These are phyloP conservation scores for Neurospora sp. DNA, from an alignment of 495 filamentous ascomycete species.

Conservation along the genomic window DNA sequence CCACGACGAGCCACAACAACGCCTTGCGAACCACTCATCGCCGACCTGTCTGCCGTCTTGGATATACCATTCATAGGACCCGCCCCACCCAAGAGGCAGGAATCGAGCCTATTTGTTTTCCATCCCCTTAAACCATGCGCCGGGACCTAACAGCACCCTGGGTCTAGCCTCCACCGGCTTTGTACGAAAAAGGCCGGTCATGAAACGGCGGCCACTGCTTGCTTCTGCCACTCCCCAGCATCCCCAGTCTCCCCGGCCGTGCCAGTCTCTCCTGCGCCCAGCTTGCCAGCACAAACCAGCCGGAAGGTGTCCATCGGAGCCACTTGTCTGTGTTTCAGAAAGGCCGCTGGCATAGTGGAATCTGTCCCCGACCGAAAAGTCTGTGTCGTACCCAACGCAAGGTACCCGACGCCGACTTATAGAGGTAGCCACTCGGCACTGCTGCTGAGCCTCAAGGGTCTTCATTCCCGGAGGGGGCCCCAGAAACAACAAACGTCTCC, in stretches of 20 bases:
- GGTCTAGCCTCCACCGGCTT: conserved; percentile 1
- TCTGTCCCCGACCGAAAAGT: conserved; percentile 9
- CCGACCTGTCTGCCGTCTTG: not conserved
- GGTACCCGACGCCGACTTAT: not conserved
- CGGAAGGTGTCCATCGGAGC: conserved; percentile 6
- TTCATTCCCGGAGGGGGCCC: not conserved
- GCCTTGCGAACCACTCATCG: not conserved
- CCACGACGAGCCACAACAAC: not conserved
- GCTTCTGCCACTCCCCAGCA: conserved; percentile 7
- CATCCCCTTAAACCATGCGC: conserved; percentile 6
- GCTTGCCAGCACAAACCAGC: not conserved
- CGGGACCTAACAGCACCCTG: not conserved
- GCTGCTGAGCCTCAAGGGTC: not conserved
- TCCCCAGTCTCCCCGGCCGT: not conserved
- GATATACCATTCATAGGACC: not conserved
- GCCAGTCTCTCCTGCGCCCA: not conserved
- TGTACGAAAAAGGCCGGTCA: conserved; percentile 5
- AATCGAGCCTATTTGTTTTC: not conserved
- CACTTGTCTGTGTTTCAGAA: conserved; percentile 25
- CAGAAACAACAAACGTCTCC: not conserved
- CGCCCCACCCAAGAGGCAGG: not conserved
- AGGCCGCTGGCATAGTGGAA: conserved; percentile 9
- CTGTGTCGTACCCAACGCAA: conserved; percentile 8
- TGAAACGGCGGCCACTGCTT: conserved; percentile 4
- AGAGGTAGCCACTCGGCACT: not conserved